These are phyloP conservation scores for Trypanosomatidae sp. DNA, from an alignment of 208 protist species.

Conservation along the genomic window DNA sequence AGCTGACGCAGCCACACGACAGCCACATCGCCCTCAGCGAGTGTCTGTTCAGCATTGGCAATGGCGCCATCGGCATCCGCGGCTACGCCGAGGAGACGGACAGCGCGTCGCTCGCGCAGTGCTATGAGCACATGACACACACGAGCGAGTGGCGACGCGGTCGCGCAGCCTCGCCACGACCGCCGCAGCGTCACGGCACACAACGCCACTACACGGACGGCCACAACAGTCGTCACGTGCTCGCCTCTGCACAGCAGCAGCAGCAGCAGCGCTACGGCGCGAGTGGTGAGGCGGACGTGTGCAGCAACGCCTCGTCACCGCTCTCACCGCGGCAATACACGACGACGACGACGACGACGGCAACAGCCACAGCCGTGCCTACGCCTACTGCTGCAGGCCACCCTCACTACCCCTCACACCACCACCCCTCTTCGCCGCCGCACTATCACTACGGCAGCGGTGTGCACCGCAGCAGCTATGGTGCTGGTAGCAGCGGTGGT, in stretches of 20 bases:
- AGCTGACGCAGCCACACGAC: constrained; percentile 23
- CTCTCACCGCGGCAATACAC: no score
- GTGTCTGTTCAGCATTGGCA: constrained; percentile 68
- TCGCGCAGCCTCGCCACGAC: neutral
- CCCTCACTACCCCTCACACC: no score
- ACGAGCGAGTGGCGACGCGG: constrained; percentile 3
- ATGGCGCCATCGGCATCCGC: constrained; percentile 67
- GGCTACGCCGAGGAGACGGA: constrained; percentile 64
- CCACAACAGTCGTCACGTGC: neutral
- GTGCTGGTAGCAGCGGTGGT: no score
- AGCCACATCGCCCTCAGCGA: constrained; percentile 45
- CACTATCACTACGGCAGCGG: no score
- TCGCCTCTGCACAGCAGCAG: constrained; percentile 2
- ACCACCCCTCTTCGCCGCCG: no score
- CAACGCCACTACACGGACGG: neutral
- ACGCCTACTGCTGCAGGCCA: no score
- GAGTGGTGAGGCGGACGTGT: no score
- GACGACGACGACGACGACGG: no score
- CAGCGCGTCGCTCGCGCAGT: constrained; percentile 4
- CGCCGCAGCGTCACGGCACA: neutral
- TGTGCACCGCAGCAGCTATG: no score
- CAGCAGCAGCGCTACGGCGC: neutral
- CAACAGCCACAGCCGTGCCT: no score
- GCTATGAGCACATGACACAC: constrained; percentile 1
- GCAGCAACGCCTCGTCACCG: no score